Evolutionary conservation across 805 yeast species (phyloP).

Genomic region (Zygoascus biomembranicola): DNA sequence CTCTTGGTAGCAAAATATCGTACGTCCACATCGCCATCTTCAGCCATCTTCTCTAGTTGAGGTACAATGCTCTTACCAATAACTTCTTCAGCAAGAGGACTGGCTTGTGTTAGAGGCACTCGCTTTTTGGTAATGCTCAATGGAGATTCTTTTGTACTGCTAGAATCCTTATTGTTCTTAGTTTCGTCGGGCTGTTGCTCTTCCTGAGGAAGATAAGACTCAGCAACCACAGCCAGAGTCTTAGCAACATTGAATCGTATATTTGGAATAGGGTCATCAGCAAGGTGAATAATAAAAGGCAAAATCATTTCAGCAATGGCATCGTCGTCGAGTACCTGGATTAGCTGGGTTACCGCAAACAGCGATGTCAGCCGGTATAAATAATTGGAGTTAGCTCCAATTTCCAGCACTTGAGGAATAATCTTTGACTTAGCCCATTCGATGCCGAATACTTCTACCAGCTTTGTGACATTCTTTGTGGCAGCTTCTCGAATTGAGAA

Average conservation of each 20-base stretch:
- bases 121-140: constrained; percentile 10
- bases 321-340: constrained; percentile 56
- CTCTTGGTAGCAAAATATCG: constrained; percentile 74
- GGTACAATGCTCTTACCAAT: constrained; percentile 48
- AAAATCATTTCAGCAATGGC: constrained; percentile 57
- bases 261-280: constrained; percentile 83
- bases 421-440: constrained; percentile 88
- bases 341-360: constrained; percentile 75
- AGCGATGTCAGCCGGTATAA: constrained; percentile 87
- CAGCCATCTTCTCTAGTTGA: constrained; percentile 51
- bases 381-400: constrained; percentile 56
- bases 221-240: constrained; percentile 55
- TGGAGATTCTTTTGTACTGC: not conserved
- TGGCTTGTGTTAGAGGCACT: constrained; percentile 2
- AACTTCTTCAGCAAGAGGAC: constrained; percentile 20
- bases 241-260: constrained; percentile 93
- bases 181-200: constrained; percentile 5
- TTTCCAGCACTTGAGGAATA: constrained; percentile 61
- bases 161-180: not conserved
- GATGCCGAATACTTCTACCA: constrained; percentile 83
- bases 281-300: constrained; percentile 69
- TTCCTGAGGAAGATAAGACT: constrained; percentile 33
- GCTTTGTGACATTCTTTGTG: constrained; percentile 66
- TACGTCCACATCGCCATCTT: constrained; percentile 83
- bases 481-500: constrained; percentile 97